Percentiles rank a stretch among this genome's conserved stretches.
phyloP scores from a whole-genome alignment of 495 filamentous ascomycete species.

The Astrothelium subdiscretum region DNA sequence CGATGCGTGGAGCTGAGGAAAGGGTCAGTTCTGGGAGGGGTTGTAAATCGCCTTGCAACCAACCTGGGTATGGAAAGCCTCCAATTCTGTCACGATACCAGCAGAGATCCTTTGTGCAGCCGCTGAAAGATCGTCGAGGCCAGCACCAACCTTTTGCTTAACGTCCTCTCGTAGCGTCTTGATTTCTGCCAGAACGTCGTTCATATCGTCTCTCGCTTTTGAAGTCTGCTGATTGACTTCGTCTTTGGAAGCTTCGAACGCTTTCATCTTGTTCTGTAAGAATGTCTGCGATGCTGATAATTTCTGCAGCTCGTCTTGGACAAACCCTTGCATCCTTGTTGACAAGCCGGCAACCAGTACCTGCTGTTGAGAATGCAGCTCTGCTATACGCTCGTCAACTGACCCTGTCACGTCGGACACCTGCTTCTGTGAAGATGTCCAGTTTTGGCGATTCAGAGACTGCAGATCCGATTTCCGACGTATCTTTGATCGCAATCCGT shows the following conservation, averaged over 20 bases:
- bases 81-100: constrained; percentile 80
- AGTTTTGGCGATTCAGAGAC: constrained; percentile 58
- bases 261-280: constrained; percentile 51
- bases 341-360: constrained; percentile 54
- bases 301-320: constrained; percentile 57
- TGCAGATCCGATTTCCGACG: constrained; percentile 76
- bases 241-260: constrained; percentile 53
- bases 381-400: constrained; percentile 59
- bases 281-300: constrained; percentile 54
- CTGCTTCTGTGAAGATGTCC: constrained; percentile 62
- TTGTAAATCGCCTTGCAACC: constrained; percentile 4
- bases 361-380: constrained; percentile 59
- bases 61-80: constrained; percentile 66
- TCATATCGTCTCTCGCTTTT: constrained; percentile 75
- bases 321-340: constrained; percentile 57
- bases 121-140: constrained; percentile 68
- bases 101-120: constrained; percentile 81
- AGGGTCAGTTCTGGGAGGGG: constrained; percentile 15
- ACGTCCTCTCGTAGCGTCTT: constrained; percentile 76
- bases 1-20: constrained; percentile 58
- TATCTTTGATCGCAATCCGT: constrained; percentile 70
- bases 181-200: constrained; percentile 81
- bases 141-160: constrained; percentile 73
- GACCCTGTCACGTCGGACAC: constrained; percentile 61
- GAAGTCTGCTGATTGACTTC: constrained; percentile 57